Base-by-base conservation (phyloP, 352 stramenopile species). In the Thalassiosira tumida region DNA sequence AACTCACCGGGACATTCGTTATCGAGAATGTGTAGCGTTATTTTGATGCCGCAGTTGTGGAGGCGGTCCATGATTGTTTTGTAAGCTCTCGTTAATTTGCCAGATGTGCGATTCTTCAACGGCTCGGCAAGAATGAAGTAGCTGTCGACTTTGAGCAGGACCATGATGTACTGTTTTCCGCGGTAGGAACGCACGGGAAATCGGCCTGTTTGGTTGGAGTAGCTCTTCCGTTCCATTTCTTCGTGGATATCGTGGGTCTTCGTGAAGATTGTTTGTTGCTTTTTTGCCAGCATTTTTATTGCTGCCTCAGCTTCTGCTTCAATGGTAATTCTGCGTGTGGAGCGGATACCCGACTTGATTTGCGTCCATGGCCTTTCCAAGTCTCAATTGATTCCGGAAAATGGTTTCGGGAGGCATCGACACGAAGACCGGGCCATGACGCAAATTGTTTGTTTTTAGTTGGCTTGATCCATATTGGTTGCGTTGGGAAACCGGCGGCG, bases 61-160 rank as follows among this genome's bases (percentile, higher is more conserved):
- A 65, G 24, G 24, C 54, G 6, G 6, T 65, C 21, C 6, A 65
- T 65, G 10, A 65, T 65, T 31, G n/a, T 40, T 72, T 88, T 21
- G 47, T 83, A 93, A 1, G 83, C 64, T 83, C 29, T 50, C 70
- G 76, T 29, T n/a, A 93, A 84, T n/a, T 31, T 33, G 4, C 24
- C 0, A 24, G 31, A 35, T 54, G 38, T 50, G 0, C 76, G 62
- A 43, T 69, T 89, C 33, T 38, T 69, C 0, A 94, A 81, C 38
- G 89, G 85, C 21, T 82, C 47, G 5, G 41, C 41, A 6, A 69
- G 47, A 38, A 95, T 93, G 47, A 43, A 41, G 74, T 93, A 94
- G 37, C 38, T 83, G 74, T 95, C 85, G n/a, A 87, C 81, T 35
- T 87, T 69, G 54, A 93, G 93, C 0, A 92, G 15, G 26, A 95